Evolutionary conservation across 495 filamentous ascomycete species (phyloP).

Genomic region (Thozetella sp.): DNA sequence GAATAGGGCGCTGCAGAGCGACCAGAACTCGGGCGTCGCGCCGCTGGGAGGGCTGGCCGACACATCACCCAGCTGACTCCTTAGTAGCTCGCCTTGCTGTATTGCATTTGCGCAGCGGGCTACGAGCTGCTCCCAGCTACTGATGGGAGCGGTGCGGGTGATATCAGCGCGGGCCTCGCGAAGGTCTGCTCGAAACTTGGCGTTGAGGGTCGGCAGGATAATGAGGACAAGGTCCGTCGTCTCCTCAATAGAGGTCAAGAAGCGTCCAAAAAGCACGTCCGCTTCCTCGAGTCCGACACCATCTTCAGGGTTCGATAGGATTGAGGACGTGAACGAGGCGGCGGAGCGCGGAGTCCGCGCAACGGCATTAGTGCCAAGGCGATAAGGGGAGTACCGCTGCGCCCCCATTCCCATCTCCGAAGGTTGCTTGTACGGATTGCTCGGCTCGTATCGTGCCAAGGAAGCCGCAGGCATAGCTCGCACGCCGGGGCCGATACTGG

Average conservation of each 20-base stretch:
- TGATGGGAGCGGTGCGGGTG: constrained; percentile 42
- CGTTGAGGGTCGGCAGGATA: constrained; percentile 62
- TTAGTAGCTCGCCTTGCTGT: constrained; percentile 61
- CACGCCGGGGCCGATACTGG: no score
- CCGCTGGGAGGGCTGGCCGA: constrained; percentile 74
- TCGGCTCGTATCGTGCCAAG: background rate
- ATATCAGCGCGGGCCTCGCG: constrained; percentile 32
- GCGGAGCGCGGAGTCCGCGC: constrained; percentile 9
- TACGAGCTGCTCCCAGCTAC: constrained; percentile 66
- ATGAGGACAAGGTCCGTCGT: constrained; percentile 65
- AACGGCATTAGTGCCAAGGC: background rate
- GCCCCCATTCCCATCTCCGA: background rate
- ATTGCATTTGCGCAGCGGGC: constrained; percentile 59
- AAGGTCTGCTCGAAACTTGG: constrained; percentile 56
- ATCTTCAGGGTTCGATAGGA: constrained; percentile 29
- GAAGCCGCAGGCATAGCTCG: background rate
- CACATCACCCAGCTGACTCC: constrained; percentile 67
- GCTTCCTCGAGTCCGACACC: constrained; percentile 67
- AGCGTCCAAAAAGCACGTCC: constrained; percentile 74
- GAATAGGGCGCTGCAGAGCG: constrained; percentile 71
- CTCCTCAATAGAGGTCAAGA: constrained; percentile 67
- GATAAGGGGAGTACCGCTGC: background rate
- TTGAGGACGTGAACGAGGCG: background rate
- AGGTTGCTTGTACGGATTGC: background rate
- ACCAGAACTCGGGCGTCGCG: constrained; percentile 76